Base-by-base conservation (phyloP, 768 basidiomycete genomes). In the Peribolospora baueri region DNA sequence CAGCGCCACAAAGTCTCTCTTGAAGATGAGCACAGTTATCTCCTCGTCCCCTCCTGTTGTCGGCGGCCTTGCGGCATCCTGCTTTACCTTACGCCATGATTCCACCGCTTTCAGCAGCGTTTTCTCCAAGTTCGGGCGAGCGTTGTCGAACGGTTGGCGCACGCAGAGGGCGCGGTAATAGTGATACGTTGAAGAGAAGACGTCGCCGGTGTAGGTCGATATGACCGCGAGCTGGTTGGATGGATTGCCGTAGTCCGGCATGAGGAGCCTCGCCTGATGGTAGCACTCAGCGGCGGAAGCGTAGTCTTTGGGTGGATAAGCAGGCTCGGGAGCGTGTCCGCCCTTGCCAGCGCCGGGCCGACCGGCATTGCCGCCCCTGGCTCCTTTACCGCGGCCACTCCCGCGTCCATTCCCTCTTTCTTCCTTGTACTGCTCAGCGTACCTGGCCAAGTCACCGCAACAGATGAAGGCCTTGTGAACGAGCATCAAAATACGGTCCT, bases 221-320 rank as follows among this genome's bases (percentile, higher is more conserved):
- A 95, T 75, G 57, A 95, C 90, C 4, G 91, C 93, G 14, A 97
- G 77, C 67, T 97, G 93, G 65, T 97, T 91, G 14, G 82, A 91
- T 0, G 93, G 77, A 63, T 95, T 90, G 6, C 69, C 93, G 60
- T 91, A 84, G 54, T 81, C 73, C 0, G 93, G 91, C 5, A 83
- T 70, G 7, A 98, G 73, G 40, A 79, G 64, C 46, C 81, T 74
- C 2, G 93, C 90, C 58, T 84, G 81, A 50, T 84, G 79, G 66
- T 95, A 98, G 65, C 79, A 84, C 51, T 76, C 75, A 13, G 76
- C 76, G 1, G 85, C 84, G 62, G 75, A 79, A 48, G 77, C 73
- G 64, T 80, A 87, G 59, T 80, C 80, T 59, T 79, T 72, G 40
- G 75, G 72, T 75, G 37, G 76, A 72, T 42, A 73, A 25, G 25